A percentile compares a stretch with the other conserved stretches of the same genome.
phyloP scores from a whole-genome alignment of 2,329 filamentous ascomycete genomes.

The Talaromyces marneffei region DNA sequence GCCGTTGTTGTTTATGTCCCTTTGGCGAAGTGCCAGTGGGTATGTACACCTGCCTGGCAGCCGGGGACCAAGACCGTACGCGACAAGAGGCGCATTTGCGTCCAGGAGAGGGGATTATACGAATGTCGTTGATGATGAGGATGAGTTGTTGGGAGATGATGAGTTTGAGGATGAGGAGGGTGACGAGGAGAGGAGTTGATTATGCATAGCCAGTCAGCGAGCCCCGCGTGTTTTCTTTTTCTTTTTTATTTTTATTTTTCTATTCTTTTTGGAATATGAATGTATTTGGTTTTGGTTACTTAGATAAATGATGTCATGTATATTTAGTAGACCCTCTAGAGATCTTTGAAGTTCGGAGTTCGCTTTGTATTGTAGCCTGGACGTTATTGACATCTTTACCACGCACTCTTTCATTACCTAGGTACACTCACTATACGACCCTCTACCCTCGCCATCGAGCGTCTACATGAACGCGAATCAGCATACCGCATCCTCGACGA shows the following conservation, averaged over 20 bases:
- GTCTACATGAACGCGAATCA: not conserved
- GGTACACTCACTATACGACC: too few relatives aligned
- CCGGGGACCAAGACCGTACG: conserved; percentile 62
- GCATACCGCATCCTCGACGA: not conserved
- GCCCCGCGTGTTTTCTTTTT: not conserved
- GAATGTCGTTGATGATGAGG: conserved; percentile 86
- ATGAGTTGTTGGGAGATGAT: conserved; percentile 77
- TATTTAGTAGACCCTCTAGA: not conserved
- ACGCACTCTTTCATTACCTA: not conserved
- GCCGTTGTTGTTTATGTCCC: conserved; percentile 64
- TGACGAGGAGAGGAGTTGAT: conserved; percentile 31
- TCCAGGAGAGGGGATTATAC: conserved; percentile 82
- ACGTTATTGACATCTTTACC: too few relatives aligned
- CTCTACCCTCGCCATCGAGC: too few relatives aligned
- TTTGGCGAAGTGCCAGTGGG: conserved; percentile 62
- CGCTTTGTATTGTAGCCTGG: not conserved
- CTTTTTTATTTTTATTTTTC: not conserved
- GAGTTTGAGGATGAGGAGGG: conserved; percentile 93
- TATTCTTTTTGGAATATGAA: not conserved
- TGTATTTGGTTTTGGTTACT: not conserved
- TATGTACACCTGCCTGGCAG: conserved; percentile 41
- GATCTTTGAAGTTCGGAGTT: not conserved
- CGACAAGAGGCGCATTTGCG: conserved; percentile 82
- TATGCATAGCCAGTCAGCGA: not conserved
- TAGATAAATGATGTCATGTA: conserved; percentile 1